Evolutionary conservation across 1,284 basidiomycete genomes (phyloP).

Genomic region (Rhodotorula glutinis): DNA sequence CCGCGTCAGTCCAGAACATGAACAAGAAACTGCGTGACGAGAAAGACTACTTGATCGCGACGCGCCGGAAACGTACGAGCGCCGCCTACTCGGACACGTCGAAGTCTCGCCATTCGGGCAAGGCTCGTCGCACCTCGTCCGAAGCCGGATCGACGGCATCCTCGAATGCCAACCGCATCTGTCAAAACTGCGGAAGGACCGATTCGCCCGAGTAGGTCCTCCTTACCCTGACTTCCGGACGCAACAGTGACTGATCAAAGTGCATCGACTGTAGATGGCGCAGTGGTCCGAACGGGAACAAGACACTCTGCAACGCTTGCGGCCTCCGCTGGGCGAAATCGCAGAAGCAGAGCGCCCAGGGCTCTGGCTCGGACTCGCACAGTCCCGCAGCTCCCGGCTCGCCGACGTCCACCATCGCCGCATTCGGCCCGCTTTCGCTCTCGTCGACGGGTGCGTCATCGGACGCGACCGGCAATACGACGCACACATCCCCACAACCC

Average conservation of each 20-base stretch:
- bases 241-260: neutral
- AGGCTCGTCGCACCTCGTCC: conserved; percentile 14
- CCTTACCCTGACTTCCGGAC: too few relatives aligned
- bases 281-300: conserved; percentile 57
- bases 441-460: neutral
- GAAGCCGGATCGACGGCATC: conserved; percentile 27
- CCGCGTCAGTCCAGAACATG: conserved; percentile 48
- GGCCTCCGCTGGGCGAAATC: conserved; percentile 55
- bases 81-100: conserved; percentile 12
- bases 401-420: conserved; percentile 6
- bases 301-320: conserved; percentile 83
- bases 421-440: conserved; percentile 11
- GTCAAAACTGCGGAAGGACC: conserved; percentile 41
- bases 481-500: neutral
- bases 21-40: conserved; percentile 72
- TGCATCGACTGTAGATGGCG: conserved; percentile 20
- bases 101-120: neutral
- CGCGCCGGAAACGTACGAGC: conserved; percentile 36
- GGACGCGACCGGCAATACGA: neutral
- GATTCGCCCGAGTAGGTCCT: conserved; percentile 40
- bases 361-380: neutral
- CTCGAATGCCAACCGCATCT: conserved; percentile 23
- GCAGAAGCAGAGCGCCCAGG: conserved; percentile 12
- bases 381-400: conserved; percentile 1
- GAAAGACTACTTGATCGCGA: conserved; percentile 51